phyloP scores from a whole-genome alignment of 2,329 filamentous ascomycete genomes.

The Fusarium sp. region DNA sequence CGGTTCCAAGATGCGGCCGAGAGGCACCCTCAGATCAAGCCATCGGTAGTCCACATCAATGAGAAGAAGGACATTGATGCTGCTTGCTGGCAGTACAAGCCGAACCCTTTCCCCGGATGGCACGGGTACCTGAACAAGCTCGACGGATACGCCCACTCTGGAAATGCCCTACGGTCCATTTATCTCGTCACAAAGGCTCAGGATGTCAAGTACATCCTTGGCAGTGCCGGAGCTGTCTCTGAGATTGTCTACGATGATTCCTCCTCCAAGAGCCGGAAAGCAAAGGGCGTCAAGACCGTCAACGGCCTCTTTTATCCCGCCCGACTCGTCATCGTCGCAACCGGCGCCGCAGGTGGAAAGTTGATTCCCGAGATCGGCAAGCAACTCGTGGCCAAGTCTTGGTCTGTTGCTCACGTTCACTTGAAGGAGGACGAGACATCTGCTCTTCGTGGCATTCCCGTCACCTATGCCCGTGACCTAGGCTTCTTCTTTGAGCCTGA shows the following conservation, averaged over 20 bases:
- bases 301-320: conserved; percentile 37
- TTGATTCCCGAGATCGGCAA: conserved; percentile 62
- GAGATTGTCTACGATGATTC: conserved; percentile 41
- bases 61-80: conserved; percentile 53
- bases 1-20: conserved; percentile 56
- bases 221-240: conserved; percentile 46
- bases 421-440: conserved; percentile 67
- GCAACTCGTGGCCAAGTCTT: conserved; percentile 67
- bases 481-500: conserved; percentile 77
- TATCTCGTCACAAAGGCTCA: conserved; percentile 54
- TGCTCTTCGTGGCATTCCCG: conserved; percentile 67
- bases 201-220: conserved; percentile 39
- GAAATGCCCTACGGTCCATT: conserved; percentile 62
- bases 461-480: conserved; percentile 70
- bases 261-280: neutral
- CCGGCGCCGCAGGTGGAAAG: conserved; percentile 62
- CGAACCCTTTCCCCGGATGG: conserved; percentile 61
- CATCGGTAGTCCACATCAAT: conserved; percentile 54
- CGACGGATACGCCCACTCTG: conserved; percentile 69
- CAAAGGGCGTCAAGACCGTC: conserved; percentile 28
- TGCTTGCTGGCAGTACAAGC: conserved; percentile 61
- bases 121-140: conserved; percentile 69
- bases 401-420: conserved; percentile 70
- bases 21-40: conserved; percentile 54
- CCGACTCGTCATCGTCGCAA: conserved; percentile 62